Conservation (phyloP, 1,139 yeast genomes). For the Pichia terricola region DNA sequence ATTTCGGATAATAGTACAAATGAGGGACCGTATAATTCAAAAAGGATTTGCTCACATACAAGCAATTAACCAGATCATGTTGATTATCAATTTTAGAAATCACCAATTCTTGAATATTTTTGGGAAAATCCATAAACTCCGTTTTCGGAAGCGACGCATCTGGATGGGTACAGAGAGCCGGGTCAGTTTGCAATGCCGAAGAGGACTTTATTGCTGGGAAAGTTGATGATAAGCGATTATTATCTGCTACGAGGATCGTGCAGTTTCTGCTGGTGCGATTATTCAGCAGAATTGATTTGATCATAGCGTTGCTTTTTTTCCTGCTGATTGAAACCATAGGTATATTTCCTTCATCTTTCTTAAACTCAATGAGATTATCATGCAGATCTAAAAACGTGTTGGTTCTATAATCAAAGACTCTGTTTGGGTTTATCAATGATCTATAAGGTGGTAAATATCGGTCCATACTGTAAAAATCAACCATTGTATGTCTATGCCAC, state of each 20-base stretch:
- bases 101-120: slow-evolving; percentile 23
- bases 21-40: slow-evolving; percentile 44
- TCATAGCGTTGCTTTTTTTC: slow-evolving; percentile 9
- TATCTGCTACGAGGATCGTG: too few relatives aligned
- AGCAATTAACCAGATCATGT: slow-evolving; percentile 29
- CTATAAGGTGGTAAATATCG: slow-evolving; percentile 25
- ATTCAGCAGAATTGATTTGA: slow-evolving; percentile 8
- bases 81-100: slow-evolving; percentile 22
- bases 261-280: slow-evolving; percentile 3
- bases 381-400: slow-evolving; percentile 20
- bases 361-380: slow-evolving; percentile 8
- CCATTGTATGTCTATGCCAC: slow-evolving; percentile 4
- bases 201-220: too few relatives aligned
- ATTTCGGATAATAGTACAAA: slow-evolving; percentile 43
- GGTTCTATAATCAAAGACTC: slow-evolving; percentile 23
- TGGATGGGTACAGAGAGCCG: too few relatives aligned
- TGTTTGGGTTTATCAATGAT: slow-evolving; percentile 23
- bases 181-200: too few relatives aligned
- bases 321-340: slow-evolving; percentile 10
- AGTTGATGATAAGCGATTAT: too few relatives aligned
- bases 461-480: slow-evolving; percentile 16
- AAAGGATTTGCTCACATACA: slow-evolving; percentile 42
- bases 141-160: too few relatives aligned
- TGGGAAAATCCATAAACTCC: slow-evolving; percentile 22
- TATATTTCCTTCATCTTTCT: not conserved